Evolutionary conservation across 1,284 basidiomycete genomes (phyloP), one percentile per base, ranked within the genome.

Genomic region (Microbotryomycetes sp.): DNA sequence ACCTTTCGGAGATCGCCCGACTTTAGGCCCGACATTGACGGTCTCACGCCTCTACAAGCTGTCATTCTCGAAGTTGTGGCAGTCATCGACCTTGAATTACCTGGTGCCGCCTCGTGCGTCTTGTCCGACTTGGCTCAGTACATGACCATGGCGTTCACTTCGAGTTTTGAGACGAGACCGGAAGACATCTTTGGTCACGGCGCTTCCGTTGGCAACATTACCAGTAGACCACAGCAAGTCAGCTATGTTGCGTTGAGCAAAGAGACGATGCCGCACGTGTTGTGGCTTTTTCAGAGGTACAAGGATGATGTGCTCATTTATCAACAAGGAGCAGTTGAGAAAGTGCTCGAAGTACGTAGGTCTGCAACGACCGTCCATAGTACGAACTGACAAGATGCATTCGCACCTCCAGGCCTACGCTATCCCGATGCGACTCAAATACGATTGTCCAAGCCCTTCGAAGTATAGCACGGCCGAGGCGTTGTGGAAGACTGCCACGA

Each of bases 391-490:
- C n/a, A n/a, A n/a, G n/a, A n/a, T n/a, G n/a, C n/a, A n/a, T n/a
- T n/a, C 4, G 31, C 5, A 9, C 36, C 23, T 47, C 1, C 57
- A 92, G 89, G 86, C 91, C 0, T 91, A 89, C 70, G 83, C 88
- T 2, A 86, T 94, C 32, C 92, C 93, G 0, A 85, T 97, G 74
- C 92, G 92, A 74, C 79, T 97, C 65, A 94, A 93, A 76, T 96
- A 97, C 70, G 90, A 92, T 50, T 96, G 93, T 73, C 92, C 93
- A 0, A 78, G 86, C 0, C 81, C 92, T 1, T 91, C 86, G 49
- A 91, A 87, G 73, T 89, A 84, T 71, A 89, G 88, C 1, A 84
- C 87, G 57, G 65, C 65, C 5, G 63, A 69, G n/a, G 89, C 91
- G 0, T 76, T 96, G 7, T 96, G 92, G 92, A 92, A 91, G 76